Conservation (phyloP, 2,329 filamentous ascomycete species). For the Exophiala calicioides region DNA sequence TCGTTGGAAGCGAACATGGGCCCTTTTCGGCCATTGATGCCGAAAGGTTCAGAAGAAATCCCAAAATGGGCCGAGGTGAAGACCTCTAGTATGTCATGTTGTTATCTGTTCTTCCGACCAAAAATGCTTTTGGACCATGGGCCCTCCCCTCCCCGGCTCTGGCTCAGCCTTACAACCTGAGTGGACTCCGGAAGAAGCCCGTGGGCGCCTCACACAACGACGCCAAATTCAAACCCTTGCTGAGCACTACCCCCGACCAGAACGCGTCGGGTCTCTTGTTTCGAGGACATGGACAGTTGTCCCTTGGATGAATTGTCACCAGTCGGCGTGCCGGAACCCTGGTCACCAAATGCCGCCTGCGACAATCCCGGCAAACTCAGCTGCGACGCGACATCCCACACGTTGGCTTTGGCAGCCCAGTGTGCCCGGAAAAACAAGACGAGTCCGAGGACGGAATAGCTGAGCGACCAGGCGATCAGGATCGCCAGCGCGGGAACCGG, state of each 20-base stretch:
- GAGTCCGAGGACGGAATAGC: constrained; percentile 17
- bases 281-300: background rate
- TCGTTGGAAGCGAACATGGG: too few relatives aligned
- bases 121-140: background rate
- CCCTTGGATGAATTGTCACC: background rate
- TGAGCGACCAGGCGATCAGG: constrained; percentile 14
- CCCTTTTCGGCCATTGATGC: too few relatives aligned
- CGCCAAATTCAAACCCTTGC: constrained; percentile 12
- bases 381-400: constrained; percentile 14
- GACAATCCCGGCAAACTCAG: constrained; percentile 19
- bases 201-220: constrained; percentile 12
- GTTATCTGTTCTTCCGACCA: too few relatives aligned
- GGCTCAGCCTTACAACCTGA: too few relatives aligned
- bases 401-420: constrained; percentile 7
- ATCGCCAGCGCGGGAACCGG: constrained; percentile 10
- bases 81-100: too few relatives aligned
- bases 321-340: background rate
- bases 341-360: constrained; percentile 20
- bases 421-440: constrained; percentile 15
- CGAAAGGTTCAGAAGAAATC: too few relatives aligned
- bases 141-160: too few relatives aligned
- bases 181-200: too few relatives aligned
- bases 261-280: constrained; percentile 9
- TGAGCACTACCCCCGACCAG: constrained; percentile 9
- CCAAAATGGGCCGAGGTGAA: too few relatives aligned